Base-by-base conservation (phyloP, 495 filamentous ascomycete species). In the Astrothelium macrocarpum region DNA sequence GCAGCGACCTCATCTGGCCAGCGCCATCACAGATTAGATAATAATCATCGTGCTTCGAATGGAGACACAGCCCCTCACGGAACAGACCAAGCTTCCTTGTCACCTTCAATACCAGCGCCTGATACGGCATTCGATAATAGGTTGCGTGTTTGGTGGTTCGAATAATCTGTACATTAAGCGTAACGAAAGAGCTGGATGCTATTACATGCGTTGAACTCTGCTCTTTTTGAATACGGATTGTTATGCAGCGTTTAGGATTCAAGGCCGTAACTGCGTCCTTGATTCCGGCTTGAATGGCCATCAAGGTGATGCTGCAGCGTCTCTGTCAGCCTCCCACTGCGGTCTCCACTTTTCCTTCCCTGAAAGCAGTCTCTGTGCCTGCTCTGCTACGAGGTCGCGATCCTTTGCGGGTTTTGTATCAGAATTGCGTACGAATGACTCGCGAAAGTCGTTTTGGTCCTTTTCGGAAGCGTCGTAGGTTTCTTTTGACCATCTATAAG, bases 1-100 rank as follows among this genome's bases (percentile, higher is more conserved):
- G 75, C 86, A 32, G 90, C 86, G n/a, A 92, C 88, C 2, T 88
- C 84, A 68, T 89, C 88, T 29, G 90, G 90, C 20, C 81, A 85
- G 61, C 74, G 78, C 71, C 78, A 62, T 29, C 5, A 65, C 23
- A 32, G 10, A 29, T 26, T 56, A 25, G 26, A 9, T 29, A n/a
- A 12, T 56, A 29, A 28, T 9, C 20, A 28, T 9, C 16, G 7
- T n/a, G 7, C 25, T 9, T 56, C 25, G 3, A 12, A 1, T 56
- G 20, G 16, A 29, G 25, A 29, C 25, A 29, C 49, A 29, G 16
- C 3, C 11, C 5, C 25, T 29, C 12, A 29, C 2, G 23, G 25
- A n/a, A 5, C 49, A 10, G 7, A 5, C 4, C 10, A 3, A 20
- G 43, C 7, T n/a, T 49, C 43, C n/a, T 26, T 20, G 25, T 56